These are phyloP conservation scores for Boletellus ananas DNA, from an alignment of 768 basidiomycete species.

Conservation along the genomic window DNA sequence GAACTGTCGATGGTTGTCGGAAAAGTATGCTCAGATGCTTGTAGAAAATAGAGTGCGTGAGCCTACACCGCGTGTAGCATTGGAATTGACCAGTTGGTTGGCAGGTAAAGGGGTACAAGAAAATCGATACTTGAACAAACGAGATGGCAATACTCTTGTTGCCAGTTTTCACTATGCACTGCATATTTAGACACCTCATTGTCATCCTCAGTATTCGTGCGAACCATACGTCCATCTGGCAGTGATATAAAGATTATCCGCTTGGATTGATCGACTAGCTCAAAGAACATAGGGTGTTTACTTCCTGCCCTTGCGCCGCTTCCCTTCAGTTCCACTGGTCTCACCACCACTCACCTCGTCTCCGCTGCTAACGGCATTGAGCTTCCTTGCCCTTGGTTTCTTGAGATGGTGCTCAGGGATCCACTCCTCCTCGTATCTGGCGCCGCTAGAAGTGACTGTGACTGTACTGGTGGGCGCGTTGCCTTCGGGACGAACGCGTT, in stretches of 20 bases:
- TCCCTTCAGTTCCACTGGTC: constrained; percentile 55
- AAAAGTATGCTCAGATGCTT: constrained; percentile 78
- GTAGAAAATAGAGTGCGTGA: constrained; percentile 69
- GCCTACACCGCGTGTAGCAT: not conserved
- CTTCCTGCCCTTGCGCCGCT: constrained; percentile 48
- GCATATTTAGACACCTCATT: not conserved
- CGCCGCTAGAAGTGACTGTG: constrained; percentile 57
- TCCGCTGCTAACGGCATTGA: constrained; percentile 50
- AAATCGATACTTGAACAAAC: constrained; percentile 50
- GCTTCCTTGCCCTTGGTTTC: constrained; percentile 53
- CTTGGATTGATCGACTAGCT: not conserved
- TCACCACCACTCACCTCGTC: constrained; percentile 68
- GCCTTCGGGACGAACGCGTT: constrained; percentile 41
- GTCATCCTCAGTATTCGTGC: not conserved
- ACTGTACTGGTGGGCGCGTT: constrained; percentile 55
- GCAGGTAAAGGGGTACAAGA: constrained; percentile 87
- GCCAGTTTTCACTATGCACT: not conserved
- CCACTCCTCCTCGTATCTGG: constrained; percentile 85
- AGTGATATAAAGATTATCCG: not conserved
- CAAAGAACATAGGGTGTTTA: constrained; percentile 14
- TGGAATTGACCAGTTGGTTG: constrained; percentile 2
- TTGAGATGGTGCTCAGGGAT: constrained; percentile 87
- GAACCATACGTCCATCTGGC: constrained; percentile 9
- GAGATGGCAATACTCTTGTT: not conserved
- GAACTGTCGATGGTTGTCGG: constrained; percentile 81